Evolutionary conservation across 495 filamentous ascomycete genomes (phyloP).

Genomic region (Durotheca rogersii): DNA sequence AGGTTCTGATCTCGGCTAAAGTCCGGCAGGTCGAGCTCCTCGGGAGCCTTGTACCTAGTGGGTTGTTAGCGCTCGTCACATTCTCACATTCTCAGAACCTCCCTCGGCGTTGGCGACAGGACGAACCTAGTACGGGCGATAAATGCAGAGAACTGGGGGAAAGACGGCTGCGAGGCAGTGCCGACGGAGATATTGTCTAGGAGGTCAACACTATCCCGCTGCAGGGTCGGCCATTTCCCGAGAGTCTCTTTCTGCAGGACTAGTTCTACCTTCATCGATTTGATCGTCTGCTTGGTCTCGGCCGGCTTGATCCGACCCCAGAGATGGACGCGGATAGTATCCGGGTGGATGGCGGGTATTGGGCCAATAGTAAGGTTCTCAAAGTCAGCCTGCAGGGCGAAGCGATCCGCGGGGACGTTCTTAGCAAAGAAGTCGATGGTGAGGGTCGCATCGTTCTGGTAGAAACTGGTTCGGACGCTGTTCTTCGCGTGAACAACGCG

Average conservation of each 20-base stretch:
- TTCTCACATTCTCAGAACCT: too few relatives aligned
- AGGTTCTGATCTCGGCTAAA: neutral
- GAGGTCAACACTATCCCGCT: slow-evolving; percentile 46
- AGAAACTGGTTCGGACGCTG: slow-evolving; percentile 35
- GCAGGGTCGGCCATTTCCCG: slow-evolving; percentile 77
- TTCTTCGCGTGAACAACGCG: slow-evolving; percentile 10
- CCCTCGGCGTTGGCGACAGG: too few relatives aligned
- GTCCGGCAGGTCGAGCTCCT: slow-evolving; percentile 17
- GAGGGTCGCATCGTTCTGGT: slow-evolving; percentile 41
- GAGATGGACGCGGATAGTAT: slow-evolving; percentile 64
- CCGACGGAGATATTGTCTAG: slow-evolving; percentile 22
- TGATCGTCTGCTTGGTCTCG: slow-evolving; percentile 61
- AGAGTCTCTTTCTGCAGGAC: slow-evolving; percentile 64
- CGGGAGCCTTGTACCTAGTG: slow-evolving; percentile 19
- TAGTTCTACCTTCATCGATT: slow-evolving; percentile 84
- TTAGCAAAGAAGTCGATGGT: slow-evolving; percentile 43
- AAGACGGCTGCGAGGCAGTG: slow-evolving; percentile 5
- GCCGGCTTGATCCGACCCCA: slow-evolving; percentile 63
- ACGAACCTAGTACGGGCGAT: slow-evolving; percentile 26
- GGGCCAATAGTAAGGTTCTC: slow-evolving; percentile 30
- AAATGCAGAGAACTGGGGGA: slow-evolving; percentile 16
- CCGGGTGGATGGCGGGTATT: slow-evolving; percentile 12
- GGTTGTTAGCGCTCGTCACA: slow-evolving; percentile 3
- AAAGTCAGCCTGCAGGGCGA: slow-evolving; percentile 31
- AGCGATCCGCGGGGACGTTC: slow-evolving; percentile 37